These are phyloP conservation scores for Malus hybrid DNA, from an alignment of 331 rosid genomes.

Conservation along the genomic window DNA sequence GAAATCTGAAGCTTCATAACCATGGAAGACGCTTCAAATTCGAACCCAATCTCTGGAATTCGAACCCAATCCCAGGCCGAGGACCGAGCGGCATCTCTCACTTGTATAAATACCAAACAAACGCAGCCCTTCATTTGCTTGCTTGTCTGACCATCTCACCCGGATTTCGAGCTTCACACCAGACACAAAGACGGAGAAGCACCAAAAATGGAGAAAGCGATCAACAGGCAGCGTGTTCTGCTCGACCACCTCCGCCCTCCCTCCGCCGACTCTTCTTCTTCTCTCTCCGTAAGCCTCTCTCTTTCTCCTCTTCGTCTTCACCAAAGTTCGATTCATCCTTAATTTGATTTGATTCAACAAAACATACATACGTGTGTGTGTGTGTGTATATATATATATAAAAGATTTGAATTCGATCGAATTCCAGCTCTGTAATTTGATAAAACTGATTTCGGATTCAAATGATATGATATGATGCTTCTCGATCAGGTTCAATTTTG, in stretches of 20 bases:
- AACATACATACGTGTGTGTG: too few species aligned
- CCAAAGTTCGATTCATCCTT: background rate
- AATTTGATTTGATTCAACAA: background rate
- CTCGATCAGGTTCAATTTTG: background rate
- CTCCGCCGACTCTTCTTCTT: slow-evolving; percentile 28
- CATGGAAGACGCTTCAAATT: background rate
- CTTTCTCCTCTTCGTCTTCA: background rate
- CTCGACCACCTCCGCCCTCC: slow-evolving; percentile 85
- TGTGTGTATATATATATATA: too few species aligned
- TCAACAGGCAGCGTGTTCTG: slow-evolving; percentile 70
- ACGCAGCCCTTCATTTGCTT: background rate
- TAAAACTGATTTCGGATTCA: background rate
- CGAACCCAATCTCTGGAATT: background rate
- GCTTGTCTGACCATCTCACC: background rate
- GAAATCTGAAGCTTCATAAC: background rate
- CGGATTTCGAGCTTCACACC: background rate
- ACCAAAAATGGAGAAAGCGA: slow-evolving; percentile 63
- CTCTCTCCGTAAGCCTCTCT: slow-evolving; percentile 44
- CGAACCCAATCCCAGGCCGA: background rate
- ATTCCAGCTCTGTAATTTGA: background rate
- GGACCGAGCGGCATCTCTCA: background rate
- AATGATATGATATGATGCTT: background rate
- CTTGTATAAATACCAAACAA: background rate
- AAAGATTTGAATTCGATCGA: background rate
- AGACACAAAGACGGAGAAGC: background rate